Evolutionary conservation across 129 eudicot species (phyloP), one percentile per base, ranked within the genome.

Genomic region (Flaveria sonorensis): DNA sequence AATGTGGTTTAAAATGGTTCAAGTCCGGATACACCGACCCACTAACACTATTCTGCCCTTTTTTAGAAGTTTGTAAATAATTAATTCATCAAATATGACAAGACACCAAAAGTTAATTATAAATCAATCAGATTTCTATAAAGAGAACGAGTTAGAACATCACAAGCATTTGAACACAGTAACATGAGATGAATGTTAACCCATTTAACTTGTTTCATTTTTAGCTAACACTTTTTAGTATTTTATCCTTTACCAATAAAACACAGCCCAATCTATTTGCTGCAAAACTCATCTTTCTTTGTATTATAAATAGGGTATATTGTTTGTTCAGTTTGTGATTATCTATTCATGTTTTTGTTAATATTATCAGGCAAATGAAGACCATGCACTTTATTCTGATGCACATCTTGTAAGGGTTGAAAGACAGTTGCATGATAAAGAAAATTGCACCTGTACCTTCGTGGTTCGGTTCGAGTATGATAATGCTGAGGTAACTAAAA

Each of bases 331-430:
- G 32, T 28, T 30, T 30, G 36, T 30, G 36, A 30, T 30, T 30
- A 30, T 30, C 36, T 30, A 18, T 3, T 50, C 50, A 50, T 74
- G 7, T 52, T 30, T 59, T 48, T 28, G 43, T 66, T 84, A 2
- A 57, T 57, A 51, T 77, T 72, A 63, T 63, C 81, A 93, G 98
- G 97, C 89, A 85, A 85, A 78, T 45, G 89, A 84, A 57, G 88
- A 88, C 78, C 83, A 85, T 55, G 92, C 97, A 73, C 83, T 93
- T n/a, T 88, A 90, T 78, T 75, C 85, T 60, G 98, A 93, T 85
- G 96, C 97, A 42, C 79, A 76, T 39, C 62, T 90, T 13, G 2
- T 88, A 70, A 84, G 81, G 39, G 72, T 90, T 52, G 83, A 87
- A 70, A 85, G 91, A 42, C 83, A 64, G 50, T 0, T 50, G 76